Conservation (phyloP, 139 green algal species). For the Auxenochlorella protothecoides region DNA sequence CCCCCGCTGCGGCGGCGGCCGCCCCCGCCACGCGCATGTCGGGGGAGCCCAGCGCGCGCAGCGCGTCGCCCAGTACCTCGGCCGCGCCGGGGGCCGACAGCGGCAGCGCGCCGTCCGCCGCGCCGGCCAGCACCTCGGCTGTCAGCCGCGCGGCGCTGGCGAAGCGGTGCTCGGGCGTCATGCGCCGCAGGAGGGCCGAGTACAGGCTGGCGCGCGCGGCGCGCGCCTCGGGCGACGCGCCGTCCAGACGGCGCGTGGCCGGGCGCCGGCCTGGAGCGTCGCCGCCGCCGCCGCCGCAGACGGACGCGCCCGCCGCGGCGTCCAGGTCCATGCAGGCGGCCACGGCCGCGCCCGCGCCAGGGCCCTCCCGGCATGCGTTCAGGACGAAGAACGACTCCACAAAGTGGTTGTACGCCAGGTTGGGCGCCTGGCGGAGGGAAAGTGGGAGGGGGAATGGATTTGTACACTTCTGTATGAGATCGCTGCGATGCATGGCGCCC, state of each 20-base stretch:
- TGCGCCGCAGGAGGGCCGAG: constrained; percentile 52
- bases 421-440: constrained; percentile 37
- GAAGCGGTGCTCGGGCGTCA: constrained; percentile 78
- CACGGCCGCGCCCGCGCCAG: too few species aligned
- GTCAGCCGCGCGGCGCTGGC: constrained; percentile 51
- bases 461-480: too few species aligned
- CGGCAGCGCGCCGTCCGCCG: constrained; percentile 60
- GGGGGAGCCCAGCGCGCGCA: constrained; percentile 56
- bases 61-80: constrained; percentile 68
- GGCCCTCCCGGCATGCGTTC: constrained; percentile 45
- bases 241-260: constrained; percentile 19
- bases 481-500: too few species aligned
- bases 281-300: constrained; percentile 2
- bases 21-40: constrained; percentile 56
- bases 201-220: constrained; percentile 33
- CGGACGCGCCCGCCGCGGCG: constrained; percentile 1
- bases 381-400: constrained; percentile 78
- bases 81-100: constrained; percentile 28
- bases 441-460: too few species aligned
- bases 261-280: too few species aligned
- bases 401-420: constrained; percentile 89
- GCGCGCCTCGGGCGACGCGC: constrained; percentile 12
- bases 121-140: constrained; percentile 50
- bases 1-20: constrained; percentile 9
- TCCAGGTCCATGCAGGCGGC: constrained; percentile 21